Evolutionary conservation across 495 filamentous ascomycete species (phyloP).

Genomic region (Amniculicola lignicola): DNA sequence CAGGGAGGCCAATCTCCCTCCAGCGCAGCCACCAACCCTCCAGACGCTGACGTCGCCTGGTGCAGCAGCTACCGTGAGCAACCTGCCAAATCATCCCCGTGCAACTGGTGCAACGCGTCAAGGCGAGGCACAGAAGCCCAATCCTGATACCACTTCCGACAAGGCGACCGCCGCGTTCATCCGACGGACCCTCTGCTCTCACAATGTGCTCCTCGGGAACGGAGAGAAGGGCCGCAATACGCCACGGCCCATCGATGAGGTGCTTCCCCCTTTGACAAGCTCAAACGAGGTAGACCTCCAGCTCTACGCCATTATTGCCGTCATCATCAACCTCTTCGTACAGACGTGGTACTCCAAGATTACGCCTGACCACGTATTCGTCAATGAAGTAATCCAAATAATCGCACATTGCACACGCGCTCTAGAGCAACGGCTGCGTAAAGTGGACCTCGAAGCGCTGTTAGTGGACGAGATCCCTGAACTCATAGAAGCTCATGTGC

Average conservation of each 20-base stretch:
- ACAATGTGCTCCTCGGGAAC: slow-evolving; percentile 43
- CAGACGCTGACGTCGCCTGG: slow-evolving; percentile 7
- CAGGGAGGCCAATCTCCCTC: slow-evolving; percentile 20
- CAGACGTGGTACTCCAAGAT: slow-evolving; percentile 90
- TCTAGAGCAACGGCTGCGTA: slow-evolving; percentile 77
- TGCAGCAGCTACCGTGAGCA: background rate
- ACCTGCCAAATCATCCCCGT: slow-evolving; percentile 17
- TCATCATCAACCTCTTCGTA: slow-evolving; percentile 84
- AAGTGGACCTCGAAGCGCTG: slow-evolving; percentile 76
- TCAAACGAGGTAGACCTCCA: slow-evolving; percentile 89
- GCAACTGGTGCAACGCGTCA: slow-evolving; percentile 14
- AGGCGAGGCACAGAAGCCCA: slow-evolving; percentile 22
- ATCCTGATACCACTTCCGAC: slow-evolving; percentile 49
- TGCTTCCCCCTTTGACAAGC: slow-evolving; percentile 87
- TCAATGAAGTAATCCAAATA: slow-evolving; percentile 80
- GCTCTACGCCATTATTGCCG: slow-evolving; percentile 84
- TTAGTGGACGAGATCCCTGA: slow-evolving; percentile 86
- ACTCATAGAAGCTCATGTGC: slow-evolving; percentile 73
- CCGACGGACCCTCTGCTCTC: slow-evolving; percentile 60
- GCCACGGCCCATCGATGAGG: slow-evolving; percentile 63
- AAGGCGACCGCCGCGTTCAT: slow-evolving; percentile 59
- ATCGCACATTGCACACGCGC: slow-evolving; percentile 86
- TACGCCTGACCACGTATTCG: slow-evolving; percentile 81
- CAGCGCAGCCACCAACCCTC: slow-evolving; percentile 18
- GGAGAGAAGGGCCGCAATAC: slow-evolving; percentile 41